Evolutionary conservation across 345 rosid genomes (phyloP), one percentile per base, ranked within the genome.

Genomic region (Dimocarpus longan): DNA sequence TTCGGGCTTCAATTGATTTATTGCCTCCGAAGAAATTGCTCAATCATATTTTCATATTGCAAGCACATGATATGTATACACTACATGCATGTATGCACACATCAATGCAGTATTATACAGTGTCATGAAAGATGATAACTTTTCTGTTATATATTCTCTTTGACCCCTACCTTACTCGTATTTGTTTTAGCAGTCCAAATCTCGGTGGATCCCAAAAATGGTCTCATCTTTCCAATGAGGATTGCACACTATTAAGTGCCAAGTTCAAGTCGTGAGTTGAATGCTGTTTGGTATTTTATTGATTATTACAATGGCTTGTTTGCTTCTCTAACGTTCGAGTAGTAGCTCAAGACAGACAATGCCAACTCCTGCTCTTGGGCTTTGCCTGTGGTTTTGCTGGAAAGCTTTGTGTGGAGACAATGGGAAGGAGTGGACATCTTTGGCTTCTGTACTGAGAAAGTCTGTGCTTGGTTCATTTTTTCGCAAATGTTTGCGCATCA

Each of bases 361-460:
- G 96, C 98, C 99, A 0, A 66, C 91, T 96, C 24, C 60, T 96
- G 66, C 86, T 94, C 72, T 82, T 94, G 21, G 99, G 97, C 75
- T 70, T 73, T 42, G 77, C 57, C 15, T 93, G 99, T 71, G 99
- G 98, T 75, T 79, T 86, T 48, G 86, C 93, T 0, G 98, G 95
- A 54, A 96, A 93, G 85, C 63, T 92, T 18, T 93, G 99, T 39
- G 90, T 94, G 1, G 98, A 94, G 82, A 90, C 95, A 0, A 48
- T 97, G 37, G 98, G 98, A 15, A 98, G 99, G 40, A 80, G 85
- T 1, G 99, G 98, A 62, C 74, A 80, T 8, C 82, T 68, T 39
- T 97, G 99, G 99, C 87, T 94, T 11, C 16, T 87, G 1, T 82
- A 87, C 60, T 97, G 98, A 98, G 96, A 92, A 73, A 67, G 78